Evolutionary conservation across 495 filamentous ascomycete species (phyloP).

Genomic region (Aspergillus kassunensis): DNA sequence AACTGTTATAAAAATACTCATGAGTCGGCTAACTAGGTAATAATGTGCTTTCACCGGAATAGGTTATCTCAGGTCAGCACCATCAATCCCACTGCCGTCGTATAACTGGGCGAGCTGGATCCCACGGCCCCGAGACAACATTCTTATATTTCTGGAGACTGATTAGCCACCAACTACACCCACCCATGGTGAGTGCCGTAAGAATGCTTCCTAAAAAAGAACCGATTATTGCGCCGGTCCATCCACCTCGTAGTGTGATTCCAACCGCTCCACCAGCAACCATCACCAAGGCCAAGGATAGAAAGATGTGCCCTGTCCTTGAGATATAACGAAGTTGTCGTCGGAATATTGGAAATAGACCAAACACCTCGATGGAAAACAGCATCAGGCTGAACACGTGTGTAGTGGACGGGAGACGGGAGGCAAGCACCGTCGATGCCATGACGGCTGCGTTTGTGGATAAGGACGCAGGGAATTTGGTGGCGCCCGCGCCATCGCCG

Average conservation of each 20-base stretch:
- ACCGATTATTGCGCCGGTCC: conserved; percentile 66
- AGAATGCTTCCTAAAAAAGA: conserved; percentile 67
- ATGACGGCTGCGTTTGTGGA: conserved; percentile 94
- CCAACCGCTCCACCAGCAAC: conserved; percentile 76
- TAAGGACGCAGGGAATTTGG: conserved; percentile 74
- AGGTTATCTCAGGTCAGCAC: neutral
- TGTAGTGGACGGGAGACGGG: conserved; percentile 77
- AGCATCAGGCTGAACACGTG: conserved; percentile 95
- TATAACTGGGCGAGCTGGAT: conserved; percentile 85
- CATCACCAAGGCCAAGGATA: conserved; percentile 76
- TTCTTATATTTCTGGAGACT: conserved; percentile 98
- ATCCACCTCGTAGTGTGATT: conserved; percentile 66
- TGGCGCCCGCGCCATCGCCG: conserved; percentile 45
- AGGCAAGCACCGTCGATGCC: conserved; percentile 89
- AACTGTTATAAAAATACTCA: neutral
- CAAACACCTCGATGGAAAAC: conserved; percentile 96
- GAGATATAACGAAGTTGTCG: conserved; percentile 77
- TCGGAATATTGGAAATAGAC: conserved; percentile 91
- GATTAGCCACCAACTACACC: conserved; percentile 97
- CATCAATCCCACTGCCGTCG: conserved; percentile 54
- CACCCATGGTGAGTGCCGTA: conserved; percentile 77
- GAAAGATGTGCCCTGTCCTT: conserved; percentile 74
- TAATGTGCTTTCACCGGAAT: neutral
- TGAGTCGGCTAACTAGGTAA: neutral
- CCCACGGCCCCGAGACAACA: conserved; percentile 97